These are phyloP conservation scores for Plasmodium cynomolgi DNA, from an alignment of 169 alveolate genomes.

Conservation along the genomic window DNA sequence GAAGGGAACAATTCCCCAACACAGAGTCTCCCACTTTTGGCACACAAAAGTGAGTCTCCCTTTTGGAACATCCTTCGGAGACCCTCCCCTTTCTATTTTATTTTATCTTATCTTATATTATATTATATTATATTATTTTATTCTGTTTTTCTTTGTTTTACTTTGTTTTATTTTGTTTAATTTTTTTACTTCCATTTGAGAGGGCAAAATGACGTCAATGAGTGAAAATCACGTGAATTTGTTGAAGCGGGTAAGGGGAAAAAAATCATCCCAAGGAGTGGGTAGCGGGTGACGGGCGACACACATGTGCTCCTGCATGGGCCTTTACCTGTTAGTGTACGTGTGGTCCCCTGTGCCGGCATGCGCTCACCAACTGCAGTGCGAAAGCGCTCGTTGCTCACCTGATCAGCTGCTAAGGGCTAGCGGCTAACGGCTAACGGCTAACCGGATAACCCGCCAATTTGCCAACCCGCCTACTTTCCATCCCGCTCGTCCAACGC, in stretches of 20 bases:
- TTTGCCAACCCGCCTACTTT: neutral
- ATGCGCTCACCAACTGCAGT: neutral
- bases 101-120: no score
- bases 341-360: no score
- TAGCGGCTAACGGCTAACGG: no score
- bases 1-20: neutral
- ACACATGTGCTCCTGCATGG: neutral
- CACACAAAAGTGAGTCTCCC: neutral
- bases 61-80: neutral
- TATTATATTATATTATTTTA: no score
- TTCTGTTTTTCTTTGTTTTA: no score
- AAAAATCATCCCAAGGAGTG: neutral
- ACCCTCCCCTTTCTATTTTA: neutral
- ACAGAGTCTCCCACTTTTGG: neutral
- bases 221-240: conserved; percentile 24
- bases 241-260: conserved; percentile 35
- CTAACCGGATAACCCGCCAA: neutral
- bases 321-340: neutral
- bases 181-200: neutral
- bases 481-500: neutral
- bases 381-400: neutral
- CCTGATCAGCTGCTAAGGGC: neutral
- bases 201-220: conserved; percentile 6
- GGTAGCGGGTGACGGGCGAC: neutral
- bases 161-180: neutral